phyloP scores from a whole-genome alignment of 2,329 filamentous ascomycete species.

The Penicillium sp. region DNA sequence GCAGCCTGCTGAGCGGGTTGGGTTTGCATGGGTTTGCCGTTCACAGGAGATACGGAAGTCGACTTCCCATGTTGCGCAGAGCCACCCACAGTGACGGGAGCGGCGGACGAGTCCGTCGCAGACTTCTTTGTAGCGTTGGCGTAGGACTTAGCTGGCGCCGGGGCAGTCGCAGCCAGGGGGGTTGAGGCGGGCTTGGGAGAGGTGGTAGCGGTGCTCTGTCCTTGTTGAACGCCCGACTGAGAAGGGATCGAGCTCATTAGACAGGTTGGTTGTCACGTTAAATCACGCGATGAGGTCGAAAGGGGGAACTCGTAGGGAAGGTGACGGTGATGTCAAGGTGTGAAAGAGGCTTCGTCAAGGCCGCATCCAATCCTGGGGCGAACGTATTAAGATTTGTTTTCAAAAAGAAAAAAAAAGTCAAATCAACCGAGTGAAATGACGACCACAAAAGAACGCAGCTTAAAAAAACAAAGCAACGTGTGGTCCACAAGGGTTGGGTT shows the following conservation, averaged over 20 bases:
- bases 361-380: conserved; percentile 26
- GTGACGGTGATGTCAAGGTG: conserved; percentile 26
- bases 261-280: conserved; percentile 38
- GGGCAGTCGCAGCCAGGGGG: conserved; percentile 54
- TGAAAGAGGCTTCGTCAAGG: conserved; percentile 20
- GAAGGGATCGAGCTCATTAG: conserved; percentile 62
- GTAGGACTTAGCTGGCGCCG: conserved; percentile 58
- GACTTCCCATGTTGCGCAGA: conserved; percentile 57
- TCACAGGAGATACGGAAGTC: conserved; percentile 74
- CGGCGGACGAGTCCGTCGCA: conserved; percentile 52
- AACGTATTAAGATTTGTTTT: conserved; percentile 9
- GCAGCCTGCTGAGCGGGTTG: conserved; percentile 26
- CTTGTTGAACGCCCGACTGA: conserved; percentile 52
- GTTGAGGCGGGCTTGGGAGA: conserved; percentile 52
- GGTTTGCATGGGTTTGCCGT: conserved; percentile 69
- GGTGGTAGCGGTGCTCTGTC: conserved; percentile 41
- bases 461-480: conserved; percentile 18
- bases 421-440: conserved; percentile 21
- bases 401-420: conserved; percentile 15
- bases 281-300: conserved; percentile 16
- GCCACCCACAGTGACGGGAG: conserved; percentile 55
- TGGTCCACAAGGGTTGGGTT: conserved; percentile 17
- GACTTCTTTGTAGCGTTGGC: conserved; percentile 62
- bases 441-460: conserved; percentile 23
- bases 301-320: conserved; percentile 1